These are phyloP conservation scores for Papiliotrema laurentii DNA, from an alignment of 1,284 basidiomycete genomes.

Conservation along the genomic window DNA sequence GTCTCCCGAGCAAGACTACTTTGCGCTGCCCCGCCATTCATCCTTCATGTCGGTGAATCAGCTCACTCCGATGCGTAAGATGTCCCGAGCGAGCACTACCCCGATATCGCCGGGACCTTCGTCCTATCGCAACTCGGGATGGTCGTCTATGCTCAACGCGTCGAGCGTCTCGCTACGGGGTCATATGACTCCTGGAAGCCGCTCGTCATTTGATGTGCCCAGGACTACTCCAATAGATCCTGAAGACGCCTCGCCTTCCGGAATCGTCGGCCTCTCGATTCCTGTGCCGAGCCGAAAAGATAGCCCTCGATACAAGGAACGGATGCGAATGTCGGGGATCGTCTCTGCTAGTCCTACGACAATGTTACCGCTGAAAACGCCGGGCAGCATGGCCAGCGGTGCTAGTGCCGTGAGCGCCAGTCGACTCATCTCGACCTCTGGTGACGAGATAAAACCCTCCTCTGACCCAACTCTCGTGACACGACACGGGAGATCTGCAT, in stretches of 20 bases:
- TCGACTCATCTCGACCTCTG: not conserved
- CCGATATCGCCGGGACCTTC: conserved; percentile 14
- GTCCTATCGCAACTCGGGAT: conserved; percentile 35
- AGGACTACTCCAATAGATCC: conserved; percentile 19
- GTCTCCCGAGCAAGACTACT: conserved; percentile 44
- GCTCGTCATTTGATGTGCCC: conserved; percentile 30
- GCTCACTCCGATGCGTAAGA: not conserved
- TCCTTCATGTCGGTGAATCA: conserved; percentile 3
- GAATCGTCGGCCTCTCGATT: conserved; percentile 12
- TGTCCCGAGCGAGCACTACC: conserved; percentile 4
- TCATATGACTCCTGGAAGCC: conserved; percentile 32
- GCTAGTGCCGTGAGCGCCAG: not conserved
- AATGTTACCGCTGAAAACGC: not conserved
- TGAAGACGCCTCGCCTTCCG: conserved; percentile 14
- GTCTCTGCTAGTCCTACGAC: conserved; percentile 7
- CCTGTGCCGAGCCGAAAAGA: conserved; percentile 8
- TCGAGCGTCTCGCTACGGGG: conserved; percentile 34
- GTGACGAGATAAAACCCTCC: not conserved
- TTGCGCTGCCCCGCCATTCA: conserved; percentile 26
- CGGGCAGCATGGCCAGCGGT: not conserved
- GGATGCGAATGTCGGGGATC: conserved; percentile 3
- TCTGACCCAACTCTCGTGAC: not conserved
- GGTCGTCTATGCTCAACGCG: conserved; percentile 39
- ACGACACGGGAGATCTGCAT: not conserved
- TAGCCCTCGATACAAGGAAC: conserved; percentile 1